A percentile compares a stretch with the other conserved stretches of the same genome.
phyloP scores from a whole-genome alignment of 1,284 basidiomycete genomes.

The Ustilago nuda region DNA sequence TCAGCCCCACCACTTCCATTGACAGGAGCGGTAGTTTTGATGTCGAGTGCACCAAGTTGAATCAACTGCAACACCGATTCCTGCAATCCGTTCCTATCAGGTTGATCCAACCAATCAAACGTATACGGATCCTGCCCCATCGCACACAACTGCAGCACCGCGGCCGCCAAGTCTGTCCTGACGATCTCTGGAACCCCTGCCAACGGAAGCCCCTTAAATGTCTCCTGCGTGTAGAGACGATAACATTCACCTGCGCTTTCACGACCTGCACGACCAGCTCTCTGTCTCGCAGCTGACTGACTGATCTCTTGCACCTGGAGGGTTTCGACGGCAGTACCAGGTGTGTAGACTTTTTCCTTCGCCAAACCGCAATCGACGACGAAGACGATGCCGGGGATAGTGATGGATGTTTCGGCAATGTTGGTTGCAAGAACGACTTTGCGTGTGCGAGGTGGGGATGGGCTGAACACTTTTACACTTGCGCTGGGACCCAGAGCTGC shows the following conservation, averaged over 20 bases:
- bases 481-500: conserved; percentile 64
- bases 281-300: conserved; percentile 60
- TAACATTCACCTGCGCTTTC: conserved; percentile 63
- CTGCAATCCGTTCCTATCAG: conserved; percentile 45
- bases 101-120: conserved; percentile 66
- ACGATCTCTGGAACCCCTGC: conserved; percentile 60
- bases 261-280: conserved; percentile 66
- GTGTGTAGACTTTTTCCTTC: conserved; percentile 87
- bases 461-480: conserved; percentile 54
- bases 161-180: conserved; percentile 58
- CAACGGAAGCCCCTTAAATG: conserved; percentile 43
- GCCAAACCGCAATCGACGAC: conserved; percentile 87
- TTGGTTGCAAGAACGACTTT: conserved; percentile 82
- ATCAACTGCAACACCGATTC: conserved; percentile 61
- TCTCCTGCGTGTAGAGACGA: conserved; percentile 59
- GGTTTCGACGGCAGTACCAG: conserved; percentile 58
- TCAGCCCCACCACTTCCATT: conserved; percentile 8
- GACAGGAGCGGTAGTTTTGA: conserved; percentile 12
- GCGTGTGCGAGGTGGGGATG: conserved; percentile 77
- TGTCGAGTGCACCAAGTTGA: conserved; percentile 62
- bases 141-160: conserved; percentile 58
- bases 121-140: conserved; percentile 63
- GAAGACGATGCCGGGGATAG: conserved; percentile 93
- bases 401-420: conserved; percentile 91
- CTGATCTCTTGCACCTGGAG: conserved; percentile 61